Evolutionary conservation across 208 protist species (phyloP), one percentile per base, ranked within the genome.

Genomic region (Strigomonas galati): DNA sequence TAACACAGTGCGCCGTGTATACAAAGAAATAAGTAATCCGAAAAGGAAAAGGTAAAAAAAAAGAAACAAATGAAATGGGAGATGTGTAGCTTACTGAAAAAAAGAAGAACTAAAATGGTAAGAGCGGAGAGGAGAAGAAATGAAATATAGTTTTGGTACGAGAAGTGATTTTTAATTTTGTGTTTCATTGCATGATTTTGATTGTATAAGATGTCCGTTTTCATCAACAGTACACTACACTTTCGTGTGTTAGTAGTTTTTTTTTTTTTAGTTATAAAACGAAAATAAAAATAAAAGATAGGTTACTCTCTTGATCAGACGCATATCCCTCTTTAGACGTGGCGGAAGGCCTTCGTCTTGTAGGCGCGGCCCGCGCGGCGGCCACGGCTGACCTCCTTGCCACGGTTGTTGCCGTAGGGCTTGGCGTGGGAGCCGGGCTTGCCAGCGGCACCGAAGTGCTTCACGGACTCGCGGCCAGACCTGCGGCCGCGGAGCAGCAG

Each of bases 401-500:
- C 83, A 54, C 82, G 82, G 75, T 87, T 87, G 44, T 69, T 68
- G 72, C 62, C 76, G 79, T 96, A 83, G 32, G 97, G 97, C 84
- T 95, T 97, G 67, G 84, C 81, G 81, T 97, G 89, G 48, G 72
- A 69, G 66, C 87, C 89, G 51, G 96, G 97, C 17, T 94, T 73
- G 86, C 98, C 98, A 28, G 98, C 89, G 60, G 98, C 94, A 69
- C 98, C 98, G 81, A 99, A 99, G 90, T 99, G 92, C 84, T 99
- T 99, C 81, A 92, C 78, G 31, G 94, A 98, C 82, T 99, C 96
- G 67, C 99, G 98, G 43, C 85, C 84, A 51, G 86, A 94, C 71
- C 87, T 93, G 72, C 85, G 90, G 65, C 98, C 99, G 65, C 98
- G 96, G 65, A 99, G 91, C 59, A 99, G 97, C 57, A 99, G 69